Percentiles rank a stretch among this genome's conserved stretches.
Conservation (phyloP, 2,329 filamentous ascomycete genomes). For the Dryadomyces quercus-mongolicae region DNA sequence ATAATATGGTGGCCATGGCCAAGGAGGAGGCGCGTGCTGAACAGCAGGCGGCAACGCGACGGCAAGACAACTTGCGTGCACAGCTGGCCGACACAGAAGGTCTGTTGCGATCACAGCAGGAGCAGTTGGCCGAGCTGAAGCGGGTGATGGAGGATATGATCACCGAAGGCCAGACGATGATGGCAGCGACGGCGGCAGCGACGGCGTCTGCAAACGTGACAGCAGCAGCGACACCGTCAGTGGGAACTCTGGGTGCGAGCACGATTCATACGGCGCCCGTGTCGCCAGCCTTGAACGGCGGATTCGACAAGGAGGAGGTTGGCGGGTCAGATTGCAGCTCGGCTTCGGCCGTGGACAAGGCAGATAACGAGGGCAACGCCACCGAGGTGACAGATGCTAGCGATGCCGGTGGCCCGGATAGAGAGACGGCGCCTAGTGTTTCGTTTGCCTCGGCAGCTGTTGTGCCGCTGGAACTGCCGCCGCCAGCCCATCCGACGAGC, state of each 20-base stretch:
- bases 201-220: constrained; percentile 30
- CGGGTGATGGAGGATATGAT: constrained; percentile 81
- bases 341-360: constrained; percentile 16
- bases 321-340: constrained; percentile 28
- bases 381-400: neutral
- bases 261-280: constrained; percentile 55
- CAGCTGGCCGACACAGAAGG: constrained; percentile 81
- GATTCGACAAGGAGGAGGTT: constrained; percentile 16
- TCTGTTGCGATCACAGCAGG: constrained; percentile 78
- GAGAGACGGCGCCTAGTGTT: neutral
- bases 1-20: constrained; percentile 91
- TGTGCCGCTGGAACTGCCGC: constrained; percentile 17
- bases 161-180: constrained; percentile 49
- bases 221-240: constrained; percentile 21
- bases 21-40: constrained; percentile 82
- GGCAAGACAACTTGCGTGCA: constrained; percentile 75
- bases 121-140: constrained; percentile 86
- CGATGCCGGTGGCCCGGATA: neutral
- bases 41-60: constrained; percentile 66
- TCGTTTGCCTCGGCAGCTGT: neutral
- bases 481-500: constrained; percentile 51
- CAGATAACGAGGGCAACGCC: no score
- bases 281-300: constrained; percentile 65
- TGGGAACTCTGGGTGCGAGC: neutral
- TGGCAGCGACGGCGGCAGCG: constrained; percentile 18